Evolutionary conservation across 176 grass and related monocot genomes (phyloP).

Genomic region (Saccharum officinarum): DNA sequence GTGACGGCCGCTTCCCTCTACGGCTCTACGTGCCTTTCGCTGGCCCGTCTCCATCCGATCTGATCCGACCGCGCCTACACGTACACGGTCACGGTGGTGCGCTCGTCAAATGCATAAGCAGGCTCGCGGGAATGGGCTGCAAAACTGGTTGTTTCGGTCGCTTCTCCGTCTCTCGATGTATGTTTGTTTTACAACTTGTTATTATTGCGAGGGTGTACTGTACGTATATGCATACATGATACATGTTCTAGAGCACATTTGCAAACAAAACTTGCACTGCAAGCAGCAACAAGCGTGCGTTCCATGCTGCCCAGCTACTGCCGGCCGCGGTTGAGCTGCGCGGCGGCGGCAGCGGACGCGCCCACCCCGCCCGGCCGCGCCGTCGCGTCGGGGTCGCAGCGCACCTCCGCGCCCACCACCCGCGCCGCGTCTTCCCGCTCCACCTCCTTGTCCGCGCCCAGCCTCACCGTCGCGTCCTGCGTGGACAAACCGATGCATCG

Average conservation of each 20-base stretch:
- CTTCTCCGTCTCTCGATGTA: neutral
- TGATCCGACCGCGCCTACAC: neutral
- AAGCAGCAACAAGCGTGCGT: neutral
- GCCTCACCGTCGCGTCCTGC: too few relatives aligned
- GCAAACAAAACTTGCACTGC: neutral
- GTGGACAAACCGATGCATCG: too few relatives aligned
- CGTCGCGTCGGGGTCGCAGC: neutral
- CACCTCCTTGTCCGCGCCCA: too few relatives aligned
- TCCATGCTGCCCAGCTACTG: neutral
- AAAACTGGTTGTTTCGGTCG: neutral
- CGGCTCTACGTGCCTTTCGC: neutral
- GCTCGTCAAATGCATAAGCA: neutral
- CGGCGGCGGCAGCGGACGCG: constrained; percentile 37
- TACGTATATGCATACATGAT: too few relatives aligned
- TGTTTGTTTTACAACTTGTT: neutral
- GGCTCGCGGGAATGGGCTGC: neutral
- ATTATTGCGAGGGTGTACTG: neutral
- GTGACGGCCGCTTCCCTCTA: neutral
- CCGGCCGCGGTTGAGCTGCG: constrained; percentile 44
- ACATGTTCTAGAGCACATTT: neutral
- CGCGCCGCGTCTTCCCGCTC: too few relatives aligned
- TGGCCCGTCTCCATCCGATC: neutral
- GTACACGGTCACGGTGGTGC: neutral
- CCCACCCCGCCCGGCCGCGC: constrained; percentile 41
- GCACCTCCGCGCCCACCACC: constrained; percentile 21